These are phyloP conservation scores for Agroathelia rolfsii DNA, from an alignment of 1,284 basidiomycete species.

Conservation along the genomic window DNA sequence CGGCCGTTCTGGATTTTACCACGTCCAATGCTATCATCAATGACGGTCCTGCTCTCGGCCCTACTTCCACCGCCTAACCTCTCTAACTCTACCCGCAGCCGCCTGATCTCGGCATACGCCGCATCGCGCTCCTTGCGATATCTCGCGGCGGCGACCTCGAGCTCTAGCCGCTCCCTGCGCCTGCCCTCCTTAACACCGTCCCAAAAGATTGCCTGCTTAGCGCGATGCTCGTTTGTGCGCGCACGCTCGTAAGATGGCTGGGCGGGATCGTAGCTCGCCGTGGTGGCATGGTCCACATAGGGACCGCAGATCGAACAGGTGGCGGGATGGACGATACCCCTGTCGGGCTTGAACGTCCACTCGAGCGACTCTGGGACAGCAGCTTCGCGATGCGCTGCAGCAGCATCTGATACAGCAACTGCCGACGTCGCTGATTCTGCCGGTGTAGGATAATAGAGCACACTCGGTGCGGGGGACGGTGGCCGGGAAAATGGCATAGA, in stretches of 20 bases:
- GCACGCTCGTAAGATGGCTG: constrained; percentile 29
- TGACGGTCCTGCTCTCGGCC: no score
- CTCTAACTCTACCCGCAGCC: constrained; percentile 25
- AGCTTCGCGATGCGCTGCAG: no score
- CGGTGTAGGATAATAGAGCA: no score
- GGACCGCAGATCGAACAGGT: constrained; percentile 28
- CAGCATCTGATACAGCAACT: no score
- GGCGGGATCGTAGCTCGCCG: constrained; percentile 26
- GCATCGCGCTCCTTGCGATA: constrained; percentile 24
- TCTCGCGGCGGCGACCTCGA: constrained; percentile 21
- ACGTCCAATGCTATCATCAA: no score
- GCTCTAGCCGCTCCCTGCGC: constrained; percentile 22
- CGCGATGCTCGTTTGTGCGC: constrained; percentile 26
- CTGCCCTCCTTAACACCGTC: constrained; percentile 21
- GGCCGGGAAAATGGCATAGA: no score
- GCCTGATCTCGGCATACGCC: constrained; percentile 22
- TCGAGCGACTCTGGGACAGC: no score
- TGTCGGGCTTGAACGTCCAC: constrained; percentile 31
- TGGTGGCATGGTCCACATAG: constrained; percentile 32
- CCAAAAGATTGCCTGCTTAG: constrained; percentile 21
- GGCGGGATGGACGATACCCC: constrained; percentile 31
- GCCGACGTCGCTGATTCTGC: no score
- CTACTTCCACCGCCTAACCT: no score
- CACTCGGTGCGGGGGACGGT: no score
- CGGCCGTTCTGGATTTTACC: no score